A percentile compares a stretch with the other conserved stretches of the same genome.
Evolutionary conservation across 2,329 filamentous ascomycete species (phyloP).

Genomic region (Colletotrichum sp.): DNA sequence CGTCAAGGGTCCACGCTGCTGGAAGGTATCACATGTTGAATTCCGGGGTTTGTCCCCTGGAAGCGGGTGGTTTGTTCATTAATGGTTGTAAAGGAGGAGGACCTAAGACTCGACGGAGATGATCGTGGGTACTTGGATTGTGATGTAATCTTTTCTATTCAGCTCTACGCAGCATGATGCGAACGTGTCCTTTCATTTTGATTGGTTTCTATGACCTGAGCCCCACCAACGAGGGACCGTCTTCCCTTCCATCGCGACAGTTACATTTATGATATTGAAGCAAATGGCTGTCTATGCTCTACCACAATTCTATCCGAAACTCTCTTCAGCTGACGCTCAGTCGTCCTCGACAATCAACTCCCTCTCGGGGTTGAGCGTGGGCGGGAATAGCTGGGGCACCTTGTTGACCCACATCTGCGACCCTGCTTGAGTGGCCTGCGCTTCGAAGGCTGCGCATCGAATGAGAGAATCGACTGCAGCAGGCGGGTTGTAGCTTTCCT

Average conservation of each 20-base stretch:
- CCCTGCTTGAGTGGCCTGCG: background rate
- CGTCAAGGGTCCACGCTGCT: background rate
- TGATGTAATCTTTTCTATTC: fast-evolving
- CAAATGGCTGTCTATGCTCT: background rate
- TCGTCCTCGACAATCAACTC: background rate
- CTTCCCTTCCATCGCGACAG: background rate
- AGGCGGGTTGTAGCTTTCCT: background rate
- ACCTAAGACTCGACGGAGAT: background rate
- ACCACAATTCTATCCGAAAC: background rate
- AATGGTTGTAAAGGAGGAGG: background rate
- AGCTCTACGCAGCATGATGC: background rate
- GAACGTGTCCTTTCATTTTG: fast-evolving
- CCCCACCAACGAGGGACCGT: background rate
- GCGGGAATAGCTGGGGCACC: background rate
- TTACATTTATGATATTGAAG: fast-evolving
- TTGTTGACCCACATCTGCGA: background rate
- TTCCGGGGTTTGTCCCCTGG: fast-evolving
- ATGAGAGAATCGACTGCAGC: background rate
- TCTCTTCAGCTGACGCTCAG: background rate
- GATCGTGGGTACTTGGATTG: background rate
- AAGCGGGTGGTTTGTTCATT: fast-evolving
- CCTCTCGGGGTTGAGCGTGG: background rate
- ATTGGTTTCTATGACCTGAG: background rate
- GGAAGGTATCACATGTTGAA: fast-evolving
- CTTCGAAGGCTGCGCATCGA: background rate